A percentile compares a stretch with the other conserved stretches of the same genome.
phyloP scores from a whole-genome alignment of 352 stramenopile genomes.

The Saprolegnia diclina region DNA sequence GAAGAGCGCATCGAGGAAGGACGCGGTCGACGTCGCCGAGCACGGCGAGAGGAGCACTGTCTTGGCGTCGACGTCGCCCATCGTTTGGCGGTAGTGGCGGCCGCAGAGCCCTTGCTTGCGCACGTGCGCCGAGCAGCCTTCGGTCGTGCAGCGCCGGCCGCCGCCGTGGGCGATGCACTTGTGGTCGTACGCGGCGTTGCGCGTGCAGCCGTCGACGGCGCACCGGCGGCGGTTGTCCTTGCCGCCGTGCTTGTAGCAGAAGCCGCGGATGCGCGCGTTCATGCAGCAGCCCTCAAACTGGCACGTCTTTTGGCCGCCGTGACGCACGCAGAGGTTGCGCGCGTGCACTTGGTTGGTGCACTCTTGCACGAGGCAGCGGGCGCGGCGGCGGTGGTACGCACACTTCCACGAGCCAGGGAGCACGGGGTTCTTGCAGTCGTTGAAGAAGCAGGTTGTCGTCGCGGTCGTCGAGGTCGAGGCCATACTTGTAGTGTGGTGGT shows the following conservation, averaged over 20 bases:
- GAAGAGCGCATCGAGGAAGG: slow-evolving; percentile 6
- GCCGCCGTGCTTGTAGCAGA: slow-evolving; percentile 23
- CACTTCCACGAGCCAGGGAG: slow-evolving; percentile 19
- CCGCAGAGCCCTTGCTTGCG: slow-evolving; percentile 13
- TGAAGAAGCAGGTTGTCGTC: slow-evolving; percentile 24
- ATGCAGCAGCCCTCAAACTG: slow-evolving; percentile 16
- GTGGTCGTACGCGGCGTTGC: slow-evolving; percentile 9
- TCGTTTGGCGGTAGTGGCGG: slow-evolving; percentile 2
- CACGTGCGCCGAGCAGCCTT: slow-evolving; percentile 14
- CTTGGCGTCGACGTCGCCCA: neutral
- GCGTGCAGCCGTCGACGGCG: slow-evolving; percentile 3
- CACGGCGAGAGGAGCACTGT: neutral
- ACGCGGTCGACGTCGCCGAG: neutral
- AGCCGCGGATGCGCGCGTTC: slow-evolving; percentile 17
- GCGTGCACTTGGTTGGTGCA: slow-evolving; percentile 26
- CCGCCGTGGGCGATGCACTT: slow-evolving; percentile 17
- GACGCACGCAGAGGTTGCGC: slow-evolving; percentile 24
- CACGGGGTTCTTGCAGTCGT: slow-evolving; percentile 23
- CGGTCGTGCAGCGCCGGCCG: slow-evolving; percentile 15
- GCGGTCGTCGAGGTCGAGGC: neutral
- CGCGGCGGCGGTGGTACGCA: slow-evolving; percentile 18
- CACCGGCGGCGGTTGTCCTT: slow-evolving; percentile 2
- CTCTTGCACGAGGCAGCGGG: slow-evolving; percentile 12
- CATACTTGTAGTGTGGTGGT: neutral
- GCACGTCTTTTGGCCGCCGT: slow-evolving; percentile 22